phyloP scores from a whole-genome alignment of 495 filamentous ascomycete genomes.

The Penicillium herquei region DNA sequence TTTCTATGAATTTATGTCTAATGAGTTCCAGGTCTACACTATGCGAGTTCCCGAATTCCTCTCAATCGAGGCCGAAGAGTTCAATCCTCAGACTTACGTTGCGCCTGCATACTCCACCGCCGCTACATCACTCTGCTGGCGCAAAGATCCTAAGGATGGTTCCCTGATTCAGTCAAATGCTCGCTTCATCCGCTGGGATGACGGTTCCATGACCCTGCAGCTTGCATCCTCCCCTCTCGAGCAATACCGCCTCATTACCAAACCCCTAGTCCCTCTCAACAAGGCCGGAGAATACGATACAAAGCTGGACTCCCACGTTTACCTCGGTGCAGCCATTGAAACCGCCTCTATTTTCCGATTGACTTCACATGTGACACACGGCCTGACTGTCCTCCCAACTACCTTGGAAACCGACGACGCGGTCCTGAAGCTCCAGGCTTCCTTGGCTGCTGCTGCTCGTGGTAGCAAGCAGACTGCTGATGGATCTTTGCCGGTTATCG shows the following conservation, averaged over 20 bases:
- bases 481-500: constrained; percentile 54
- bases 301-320: constrained; percentile 75
- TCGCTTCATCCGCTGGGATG: constrained; percentile 76
- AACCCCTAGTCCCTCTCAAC: constrained; percentile 69
- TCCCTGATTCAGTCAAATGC: constrained; percentile 69
- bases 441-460: constrained; percentile 59
- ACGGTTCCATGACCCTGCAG: constrained; percentile 80
- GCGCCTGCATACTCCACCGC: constrained; percentile 65
- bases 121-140: constrained; percentile 68
- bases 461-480: constrained; percentile 59
- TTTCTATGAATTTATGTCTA: no score
- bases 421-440: constrained; percentile 68
- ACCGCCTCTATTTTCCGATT: constrained; percentile 67
- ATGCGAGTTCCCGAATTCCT: constrained; percentile 79
- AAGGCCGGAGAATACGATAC: constrained; percentile 61
- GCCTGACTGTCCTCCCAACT: constrained; percentile 69
- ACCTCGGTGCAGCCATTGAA: constrained; percentile 72
- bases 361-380: constrained; percentile 77
- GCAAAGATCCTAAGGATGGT: constrained; percentile 61
- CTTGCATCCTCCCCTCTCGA: constrained; percentile 67
- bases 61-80: constrained; percentile 70
- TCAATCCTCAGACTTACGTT: constrained; percentile 69
- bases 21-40: constrained; percentile 61
- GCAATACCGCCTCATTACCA: constrained; percentile 76
- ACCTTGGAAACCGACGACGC: constrained; percentile 73